Percentiles rank a stretch among this genome's conserved stretches.
phyloP scores from a whole-genome alignment of 2,329 filamentous ascomycete genomes.

The Emergomyces orientalis region DNA sequence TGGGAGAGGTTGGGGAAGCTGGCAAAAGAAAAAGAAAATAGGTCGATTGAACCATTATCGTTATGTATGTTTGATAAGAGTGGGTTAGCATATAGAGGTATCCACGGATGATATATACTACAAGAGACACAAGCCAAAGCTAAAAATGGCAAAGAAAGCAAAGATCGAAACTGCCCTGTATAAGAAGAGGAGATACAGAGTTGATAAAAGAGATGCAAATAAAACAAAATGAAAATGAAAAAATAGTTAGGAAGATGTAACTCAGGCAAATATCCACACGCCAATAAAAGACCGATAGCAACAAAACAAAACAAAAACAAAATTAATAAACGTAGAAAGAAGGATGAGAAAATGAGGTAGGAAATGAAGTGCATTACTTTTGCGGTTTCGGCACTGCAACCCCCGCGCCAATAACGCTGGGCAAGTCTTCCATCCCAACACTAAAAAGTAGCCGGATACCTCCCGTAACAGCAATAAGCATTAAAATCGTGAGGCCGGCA shows the following conservation, averaged over 20 bases:
- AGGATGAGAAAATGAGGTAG: not conserved
- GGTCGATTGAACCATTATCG: not conserved
- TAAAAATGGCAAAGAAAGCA: not conserved
- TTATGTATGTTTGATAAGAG: not conserved
- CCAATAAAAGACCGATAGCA: not conserved
- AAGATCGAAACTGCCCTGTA: not conserved
- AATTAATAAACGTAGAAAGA: not conserved
- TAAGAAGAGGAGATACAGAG: not conserved
- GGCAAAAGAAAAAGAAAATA: too few species aligned
- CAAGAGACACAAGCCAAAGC: not conserved
- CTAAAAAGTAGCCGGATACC: constrained; percentile 69
- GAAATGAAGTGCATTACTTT: constrained; percentile 23
- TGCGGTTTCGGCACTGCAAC: constrained; percentile 59
- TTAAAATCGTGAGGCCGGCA: constrained; percentile 59
- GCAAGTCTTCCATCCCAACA: constrained; percentile 79
- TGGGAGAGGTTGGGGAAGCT: not conserved
- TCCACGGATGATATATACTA: not conserved
- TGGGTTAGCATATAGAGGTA: not conserved
- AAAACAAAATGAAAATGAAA: not conserved
- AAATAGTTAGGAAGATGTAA: not conserved
- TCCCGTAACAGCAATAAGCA: constrained; percentile 59
- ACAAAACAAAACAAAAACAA: not conserved
- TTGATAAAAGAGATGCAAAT: constrained; percentile 1
- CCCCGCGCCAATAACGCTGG: constrained; percentile 91
- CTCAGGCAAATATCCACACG: constrained; percentile 3